These are phyloP conservation scores for Funneliformis mosseae DNA, from an alignment of 192 early-diverging fungal genomes.

Conservation along the genomic window DNA sequence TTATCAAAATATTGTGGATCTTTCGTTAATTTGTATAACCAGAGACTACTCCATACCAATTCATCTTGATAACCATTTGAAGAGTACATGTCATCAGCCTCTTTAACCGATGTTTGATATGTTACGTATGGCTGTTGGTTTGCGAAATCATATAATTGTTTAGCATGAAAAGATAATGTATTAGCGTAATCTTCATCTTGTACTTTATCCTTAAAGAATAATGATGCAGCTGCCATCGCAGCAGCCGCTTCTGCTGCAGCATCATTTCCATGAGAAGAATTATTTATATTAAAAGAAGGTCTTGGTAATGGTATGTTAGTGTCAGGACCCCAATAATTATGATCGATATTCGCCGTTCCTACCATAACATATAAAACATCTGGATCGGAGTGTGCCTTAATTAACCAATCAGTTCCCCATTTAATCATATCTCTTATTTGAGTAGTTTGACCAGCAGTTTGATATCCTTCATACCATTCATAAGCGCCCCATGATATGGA, in stretches of 20 bases:
- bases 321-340: conserved; percentile 64
- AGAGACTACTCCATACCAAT: conserved; percentile 57
- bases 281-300: conserved; percentile 52
- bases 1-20: conserved; percentile 46
- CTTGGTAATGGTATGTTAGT: conserved; percentile 55
- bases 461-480: conserved; percentile 58
- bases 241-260: conserved; percentile 56
- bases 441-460: conserved; percentile 46
- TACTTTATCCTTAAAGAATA: conserved; percentile 53
- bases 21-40: conserved; percentile 57
- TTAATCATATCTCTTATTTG: conserved; percentile 54
- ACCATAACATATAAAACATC: conserved; percentile 56
- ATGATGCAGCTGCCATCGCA: conserved; percentile 56
- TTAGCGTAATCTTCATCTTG: conserved; percentile 53
- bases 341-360: conserved; percentile 48
- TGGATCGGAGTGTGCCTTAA: conserved; percentile 58
- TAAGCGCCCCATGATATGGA: conserved; percentile 57
- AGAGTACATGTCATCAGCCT: conserved; percentile 42
- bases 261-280: conserved; percentile 55
- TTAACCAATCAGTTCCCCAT: conserved; percentile 65
- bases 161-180: conserved; percentile 46
- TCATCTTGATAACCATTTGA: conserved; percentile 50
- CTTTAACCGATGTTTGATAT: conserved; percentile 48
- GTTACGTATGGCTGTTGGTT: conserved; percentile 47
- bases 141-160: conserved; percentile 50